phyloP scores from a whole-genome alignment of 2,329 filamentous ascomycete species.

The Scedosporium apiospermum region DNA sequence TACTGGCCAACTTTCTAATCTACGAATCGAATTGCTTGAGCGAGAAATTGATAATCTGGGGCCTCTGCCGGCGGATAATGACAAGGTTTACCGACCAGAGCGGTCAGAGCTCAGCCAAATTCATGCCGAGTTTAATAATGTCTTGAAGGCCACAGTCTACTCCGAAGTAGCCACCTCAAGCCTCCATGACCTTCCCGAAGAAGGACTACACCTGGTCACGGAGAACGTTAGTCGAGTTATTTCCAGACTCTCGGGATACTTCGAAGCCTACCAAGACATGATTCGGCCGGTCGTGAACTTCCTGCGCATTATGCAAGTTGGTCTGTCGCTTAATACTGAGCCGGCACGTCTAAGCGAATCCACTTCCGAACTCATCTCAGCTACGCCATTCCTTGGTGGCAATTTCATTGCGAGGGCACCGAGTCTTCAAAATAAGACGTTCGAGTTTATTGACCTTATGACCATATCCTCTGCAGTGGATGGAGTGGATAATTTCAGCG shows the following conservation, averaged over 20 bases:
- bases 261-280: constrained; percentile 77
- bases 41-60: constrained; percentile 56
- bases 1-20: constrained; percentile 57
- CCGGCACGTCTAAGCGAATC: constrained; percentile 13
- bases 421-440: constrained; percentile 17
- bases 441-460: constrained; percentile 43
- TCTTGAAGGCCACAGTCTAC: constrained; percentile 55
- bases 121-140: constrained; percentile 74
- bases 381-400: constrained; percentile 49
- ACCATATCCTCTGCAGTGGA: constrained; percentile 33
- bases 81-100: constrained; percentile 61
- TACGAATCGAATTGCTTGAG: constrained; percentile 55
- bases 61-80: constrained; percentile 51
- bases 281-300: constrained; percentile 70
- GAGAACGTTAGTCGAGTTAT: constrained; percentile 59
- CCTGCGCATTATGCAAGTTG: constrained; percentile 68
- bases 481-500: constrained; percentile 29
- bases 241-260: constrained; percentile 57
- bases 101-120: constrained; percentile 59
- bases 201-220: constrained; percentile 29
- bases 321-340: constrained; percentile 52
- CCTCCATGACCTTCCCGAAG: constrained; percentile 15
- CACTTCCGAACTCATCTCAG: constrained; percentile 28
- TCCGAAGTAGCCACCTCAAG: constrained; percentile 25
- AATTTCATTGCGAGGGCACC: constrained; percentile 4